Evolutionary conservation across 1,284 basidiomycete species (phyloP).

Genomic region (Meripilus lineatus): DNA sequence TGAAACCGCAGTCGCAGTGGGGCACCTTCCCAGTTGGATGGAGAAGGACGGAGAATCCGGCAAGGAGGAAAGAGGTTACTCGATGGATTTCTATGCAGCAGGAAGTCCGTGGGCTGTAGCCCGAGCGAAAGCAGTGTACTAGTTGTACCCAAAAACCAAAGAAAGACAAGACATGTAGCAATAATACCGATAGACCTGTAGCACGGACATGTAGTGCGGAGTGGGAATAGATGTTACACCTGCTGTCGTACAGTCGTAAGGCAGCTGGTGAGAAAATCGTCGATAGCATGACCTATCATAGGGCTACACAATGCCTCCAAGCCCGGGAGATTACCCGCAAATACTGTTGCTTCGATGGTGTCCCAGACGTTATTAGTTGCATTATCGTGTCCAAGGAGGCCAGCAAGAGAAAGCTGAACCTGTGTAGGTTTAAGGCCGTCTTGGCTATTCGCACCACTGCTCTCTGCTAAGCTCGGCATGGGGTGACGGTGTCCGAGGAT

Average conservation of each 20-base stretch:
- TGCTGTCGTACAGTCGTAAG: conserved; percentile 4
- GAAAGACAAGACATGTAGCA: not conserved
- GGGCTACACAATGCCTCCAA: conserved; percentile 19
- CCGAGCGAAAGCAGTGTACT: conserved; percentile 38
- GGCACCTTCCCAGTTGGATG: conserved; percentile 66
- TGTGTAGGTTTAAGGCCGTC: conserved; percentile 14
- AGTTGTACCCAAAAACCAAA: conserved; percentile 11
- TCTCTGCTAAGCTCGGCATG: conserved; percentile 6
- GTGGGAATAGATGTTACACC: conserved; percentile 8
- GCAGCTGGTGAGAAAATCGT: conserved; percentile 21
- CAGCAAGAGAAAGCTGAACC: conserved; percentile 10
- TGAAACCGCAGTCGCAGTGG: conserved; percentile 87
- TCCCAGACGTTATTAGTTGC: conserved; percentile 15
- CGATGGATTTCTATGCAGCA: conserved; percentile 95
- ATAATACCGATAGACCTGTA: not conserved
- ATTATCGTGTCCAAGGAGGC: conserved; percentile 14
- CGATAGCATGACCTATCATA: conserved; percentile 13
- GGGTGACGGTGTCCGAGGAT: conserved; percentile 10
- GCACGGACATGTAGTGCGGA: not conserved
- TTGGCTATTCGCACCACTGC: not conserved
- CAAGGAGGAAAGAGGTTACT: conserved; percentile 54
- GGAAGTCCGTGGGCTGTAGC: conserved; percentile 72
- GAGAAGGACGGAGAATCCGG: conserved; percentile 33
- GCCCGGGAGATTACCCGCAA: conserved; percentile 20
- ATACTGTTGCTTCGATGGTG: conserved; percentile 12